Percentiles rank a stretch among this genome's conserved stretches.
phyloP scores from a whole-genome alignment of 495 filamentous ascomycete genomes.

The Haplographium delicatum region DNA sequence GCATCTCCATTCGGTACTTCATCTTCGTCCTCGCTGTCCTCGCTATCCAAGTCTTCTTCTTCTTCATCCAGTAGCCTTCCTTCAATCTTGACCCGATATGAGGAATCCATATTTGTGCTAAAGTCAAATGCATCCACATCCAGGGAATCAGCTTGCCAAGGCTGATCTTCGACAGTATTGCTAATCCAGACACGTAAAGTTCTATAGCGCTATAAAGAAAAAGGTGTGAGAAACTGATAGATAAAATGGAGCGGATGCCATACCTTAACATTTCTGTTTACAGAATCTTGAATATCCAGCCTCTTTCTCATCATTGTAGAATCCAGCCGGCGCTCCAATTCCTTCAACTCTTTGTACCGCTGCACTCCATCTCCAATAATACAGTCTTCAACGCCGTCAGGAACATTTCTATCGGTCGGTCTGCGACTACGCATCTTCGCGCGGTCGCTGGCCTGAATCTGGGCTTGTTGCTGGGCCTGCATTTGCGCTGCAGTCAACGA shows the following conservation, averaged over 20 bases:
- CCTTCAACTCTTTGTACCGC: constrained; percentile 76
- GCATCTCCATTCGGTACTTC: constrained; percentile 42
- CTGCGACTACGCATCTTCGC: constrained; percentile 75
- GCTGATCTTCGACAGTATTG: constrained; percentile 91
- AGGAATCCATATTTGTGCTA: constrained; percentile 57
- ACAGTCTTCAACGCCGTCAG: constrained; percentile 78
- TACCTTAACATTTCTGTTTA: constrained; percentile 71
- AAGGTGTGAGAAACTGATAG: background rate
- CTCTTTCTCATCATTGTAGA: constrained; percentile 93
- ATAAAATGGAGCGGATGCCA: constrained; percentile 3
- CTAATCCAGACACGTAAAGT: constrained; percentile 92
- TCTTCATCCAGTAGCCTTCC: constrained; percentile 80
- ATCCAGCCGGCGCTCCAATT: constrained; percentile 84
- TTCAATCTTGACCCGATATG: constrained; percentile 89
- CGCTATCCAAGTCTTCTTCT: constrained; percentile 52
- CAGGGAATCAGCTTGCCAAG: constrained; percentile 72
- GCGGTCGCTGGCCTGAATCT: constrained; percentile 51
- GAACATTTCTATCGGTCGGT: constrained; percentile 91
- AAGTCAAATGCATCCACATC: constrained; percentile 72
- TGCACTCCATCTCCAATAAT: constrained; percentile 75
- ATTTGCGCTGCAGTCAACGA: constrained; percentile 48
- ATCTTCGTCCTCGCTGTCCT: constrained; percentile 50
- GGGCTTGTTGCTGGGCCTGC: constrained; percentile 49
- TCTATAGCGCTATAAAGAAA: constrained; percentile 53
- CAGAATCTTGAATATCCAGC: constrained; percentile 80